A percentile compares a stretch with the other conserved stretches of the same genome.
phyloP scores from a whole-genome alignment of 192 early-diverging fungal genomes.

The Pilaira anomala region DNA sequence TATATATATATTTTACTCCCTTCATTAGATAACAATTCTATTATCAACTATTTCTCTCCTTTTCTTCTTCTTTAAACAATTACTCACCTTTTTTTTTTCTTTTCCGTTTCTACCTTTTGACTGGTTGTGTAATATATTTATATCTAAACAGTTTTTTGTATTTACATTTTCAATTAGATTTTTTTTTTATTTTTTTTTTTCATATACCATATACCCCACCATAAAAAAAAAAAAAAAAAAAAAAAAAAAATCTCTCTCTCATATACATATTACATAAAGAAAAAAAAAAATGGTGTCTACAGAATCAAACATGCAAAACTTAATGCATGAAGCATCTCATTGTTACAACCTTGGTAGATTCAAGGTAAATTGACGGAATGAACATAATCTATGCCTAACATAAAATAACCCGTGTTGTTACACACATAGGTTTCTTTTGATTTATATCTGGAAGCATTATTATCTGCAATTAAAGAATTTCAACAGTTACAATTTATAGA shows the following conservation, averaged over 20 bases:
- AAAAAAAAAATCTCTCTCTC: too few species aligned
- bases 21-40: too few species aligned
- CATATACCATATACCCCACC: too few species aligned
- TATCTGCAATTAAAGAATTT: constrained; percentile 40
- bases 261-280: neutral
- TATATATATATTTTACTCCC: too few species aligned
- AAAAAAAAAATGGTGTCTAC: neutral
- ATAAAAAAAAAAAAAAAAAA: neutral
- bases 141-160: too few species aligned
- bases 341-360: constrained; percentile 2
- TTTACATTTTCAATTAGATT: too few species aligned
- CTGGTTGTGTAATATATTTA: too few species aligned
- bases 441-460: constrained; percentile 44
- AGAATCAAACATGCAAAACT: neutral
- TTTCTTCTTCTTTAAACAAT: too few species aligned
- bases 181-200: neutral
- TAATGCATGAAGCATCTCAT: constrained; percentile 10
- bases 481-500: constrained; percentile 47
- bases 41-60: too few species aligned
- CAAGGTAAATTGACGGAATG: constrained; percentile 5
- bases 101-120: too few species aligned
- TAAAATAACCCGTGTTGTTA: constrained; percentile 1
- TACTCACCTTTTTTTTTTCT: too few species aligned
- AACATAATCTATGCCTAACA: neutral
- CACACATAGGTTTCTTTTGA: constrained; percentile 24